phyloP scores from a whole-genome alignment of 1,139 yeast genomes.

The Wickerhamomyces sp. region DNA sequence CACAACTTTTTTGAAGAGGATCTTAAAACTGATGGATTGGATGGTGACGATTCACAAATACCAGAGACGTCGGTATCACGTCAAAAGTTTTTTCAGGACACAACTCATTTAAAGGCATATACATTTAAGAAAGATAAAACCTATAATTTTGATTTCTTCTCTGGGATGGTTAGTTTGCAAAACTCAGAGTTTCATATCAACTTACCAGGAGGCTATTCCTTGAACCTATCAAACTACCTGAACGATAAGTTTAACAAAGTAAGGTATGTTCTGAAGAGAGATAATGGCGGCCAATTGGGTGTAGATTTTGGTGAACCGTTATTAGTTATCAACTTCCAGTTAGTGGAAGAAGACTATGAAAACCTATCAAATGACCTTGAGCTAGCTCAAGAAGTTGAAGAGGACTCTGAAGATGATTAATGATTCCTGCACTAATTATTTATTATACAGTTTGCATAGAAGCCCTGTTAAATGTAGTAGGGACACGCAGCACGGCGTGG shows the following conservation, averaged over 20 bases:
- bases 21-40: slow-evolving; percentile 4
- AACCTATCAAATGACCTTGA: not conserved
- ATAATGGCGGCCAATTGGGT: slow-evolving; percentile 7
- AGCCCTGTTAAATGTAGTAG: too few species aligned
- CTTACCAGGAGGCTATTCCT: slow-evolving; percentile 39
- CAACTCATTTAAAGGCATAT: slow-evolving; percentile 27
- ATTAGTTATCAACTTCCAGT: slow-evolving; percentile 16
- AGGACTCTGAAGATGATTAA: too few species aligned
- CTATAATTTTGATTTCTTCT: slow-evolving; percentile 40
- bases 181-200: slow-evolving; percentile 33
- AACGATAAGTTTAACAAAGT: slow-evolving; percentile 24
- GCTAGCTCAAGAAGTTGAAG: not conserved
- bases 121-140: slow-evolving; percentile 27
- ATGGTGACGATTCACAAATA: slow-evolving; percentile 8
- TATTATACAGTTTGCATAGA: not conserved
- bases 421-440: too few species aligned
- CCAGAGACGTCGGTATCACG: slow-evolving; percentile 25
- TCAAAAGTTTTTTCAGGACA: slow-evolving; percentile 28
- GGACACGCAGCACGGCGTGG: too few species aligned
- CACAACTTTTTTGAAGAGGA: slow-evolving; percentile 6
- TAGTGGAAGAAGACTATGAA: slow-evolving; percentile 1
- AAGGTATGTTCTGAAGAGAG: slow-evolving; percentile 18
- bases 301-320: slow-evolving; percentile 15
- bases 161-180: slow-evolving; percentile 39
- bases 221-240: slow-evolving; percentile 38